Base-by-base conservation (phyloP, 2,329 filamentous ascomycete genomes). In the Hypomyces perniciosus region DNA sequence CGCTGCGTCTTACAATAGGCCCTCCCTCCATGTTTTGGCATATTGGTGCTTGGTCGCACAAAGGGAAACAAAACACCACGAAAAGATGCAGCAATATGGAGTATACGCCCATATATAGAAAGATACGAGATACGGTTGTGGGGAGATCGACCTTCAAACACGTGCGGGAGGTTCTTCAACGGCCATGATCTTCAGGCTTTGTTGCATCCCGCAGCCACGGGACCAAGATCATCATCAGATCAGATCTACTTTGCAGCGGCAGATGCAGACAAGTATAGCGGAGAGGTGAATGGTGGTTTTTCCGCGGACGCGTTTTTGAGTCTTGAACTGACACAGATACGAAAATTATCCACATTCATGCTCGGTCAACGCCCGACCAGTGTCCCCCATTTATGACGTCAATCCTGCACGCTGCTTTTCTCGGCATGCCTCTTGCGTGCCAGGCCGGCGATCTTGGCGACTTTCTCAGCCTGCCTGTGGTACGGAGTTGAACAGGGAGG, bases 341-440 rank as follows among this genome's bases (percentile, higher is more conserved):
- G 20, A 20, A 2, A 20, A 20, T 20, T 8, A 27, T 12, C 40
- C 28, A 38, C n/a, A 38, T 38, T 38, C 35, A 38, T n/a, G 48
- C 44, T 51, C 50, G 50, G 50, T 40, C 50, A 51, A 51, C 44
- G 44, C 42, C 50, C 50, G 50, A 51, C 50, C 28, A n/a, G 13
- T 42, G 7, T 27, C 30, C 28, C 27, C 48, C 30, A 8, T 29
- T 20, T 8, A 51, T 51, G 50, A 51, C 44, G 44, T 51, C 50
- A 43, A 10, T 2, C 30, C 12, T 29, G 26, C 30, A 29, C 35
- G 12, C 26, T n/a, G 46, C 20, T 41, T 20, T 6, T 8, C n/a
- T 38, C 26, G 40, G 30, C 38, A 28, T 44, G 42, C 31, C 40
- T 50, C 10, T 44, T 33, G 35, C 33, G 20, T 38, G 35, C 35